Evolutionary conservation across 2,329 filamentous ascomycete genomes (phyloP).

Genomic region (Talaromyces funiculosus): DNA sequence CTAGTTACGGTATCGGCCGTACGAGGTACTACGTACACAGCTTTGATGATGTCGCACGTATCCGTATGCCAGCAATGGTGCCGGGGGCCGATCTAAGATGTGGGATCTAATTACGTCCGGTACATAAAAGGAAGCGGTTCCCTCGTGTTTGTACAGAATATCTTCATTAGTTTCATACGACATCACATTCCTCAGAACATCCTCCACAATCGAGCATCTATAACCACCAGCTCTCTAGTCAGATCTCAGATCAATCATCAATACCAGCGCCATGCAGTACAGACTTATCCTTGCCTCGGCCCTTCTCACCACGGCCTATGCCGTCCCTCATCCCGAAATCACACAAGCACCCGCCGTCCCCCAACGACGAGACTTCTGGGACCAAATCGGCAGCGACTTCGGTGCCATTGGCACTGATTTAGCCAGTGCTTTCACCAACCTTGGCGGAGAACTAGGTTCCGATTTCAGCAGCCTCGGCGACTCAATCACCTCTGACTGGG

Average conservation of each 20-base stretch:
- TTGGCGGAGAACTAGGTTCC: slow-evolving; percentile 6
- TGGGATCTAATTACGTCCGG: not conserved
- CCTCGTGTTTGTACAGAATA: not conserved
- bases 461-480: slow-evolving; percentile 7
- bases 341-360: slow-evolving; percentile 6
- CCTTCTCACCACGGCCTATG: slow-evolving; percentile 7
- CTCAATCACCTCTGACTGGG: slow-evolving; percentile 13
- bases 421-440: slow-evolving; percentile 8
- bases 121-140: slow-evolving; percentile 7
- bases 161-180: not conserved
- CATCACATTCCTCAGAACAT: not conserved
- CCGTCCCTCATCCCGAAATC: slow-evolving; percentile 13
- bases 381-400: slow-evolving; percentile 11
- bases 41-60: not conserved
- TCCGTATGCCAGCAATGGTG: not conserved
- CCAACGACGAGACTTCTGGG: slow-evolving; percentile 8
- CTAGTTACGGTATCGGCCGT: not conserved
- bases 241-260: not conserved
- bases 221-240: not conserved
- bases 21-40: not conserved
- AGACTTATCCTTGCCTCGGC: slow-evolving; percentile 9
- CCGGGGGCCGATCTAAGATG: not conserved
- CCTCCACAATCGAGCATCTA: not conserved
- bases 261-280: slow-evolving; percentile 11
- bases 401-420: slow-evolving; percentile 11